These are phyloP conservation scores for Fusarium napiforme DNA, from an alignment of 2,329 filamentous ascomycete genomes.

Conservation along the genomic window DNA sequence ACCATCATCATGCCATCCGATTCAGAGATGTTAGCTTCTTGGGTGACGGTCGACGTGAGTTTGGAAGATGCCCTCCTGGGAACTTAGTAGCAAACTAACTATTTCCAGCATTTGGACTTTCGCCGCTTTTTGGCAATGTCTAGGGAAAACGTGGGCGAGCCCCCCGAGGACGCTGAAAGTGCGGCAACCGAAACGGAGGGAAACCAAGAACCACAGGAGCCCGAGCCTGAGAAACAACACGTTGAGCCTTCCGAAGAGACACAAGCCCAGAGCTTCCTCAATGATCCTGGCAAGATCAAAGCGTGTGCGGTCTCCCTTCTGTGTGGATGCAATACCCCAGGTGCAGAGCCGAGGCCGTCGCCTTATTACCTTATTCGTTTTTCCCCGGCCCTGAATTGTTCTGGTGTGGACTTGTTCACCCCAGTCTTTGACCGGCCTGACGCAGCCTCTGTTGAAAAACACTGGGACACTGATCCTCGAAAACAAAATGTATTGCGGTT, in stretches of 20 bases:
- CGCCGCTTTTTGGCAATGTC: neutral
- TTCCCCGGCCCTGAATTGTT: neutral
- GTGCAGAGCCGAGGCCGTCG: fast-evolving
- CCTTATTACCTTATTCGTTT: neutral
- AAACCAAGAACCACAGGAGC: neutral
- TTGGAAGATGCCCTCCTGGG: neutral
- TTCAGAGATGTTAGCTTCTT: neutral
- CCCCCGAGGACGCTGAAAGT: neutral
- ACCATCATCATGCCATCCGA: neutral
- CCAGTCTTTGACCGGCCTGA: neutral
- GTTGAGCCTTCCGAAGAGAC: neutral
- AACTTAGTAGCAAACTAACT: neutral
- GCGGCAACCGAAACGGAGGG: neutral
- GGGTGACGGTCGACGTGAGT: neutral
- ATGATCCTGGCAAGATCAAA: neutral
- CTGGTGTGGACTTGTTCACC: neutral
- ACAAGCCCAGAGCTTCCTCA: neutral
- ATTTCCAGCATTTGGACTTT: neutral
- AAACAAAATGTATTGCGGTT: neutral
- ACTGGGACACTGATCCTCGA: fast-evolving
- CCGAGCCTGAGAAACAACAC: neutral
- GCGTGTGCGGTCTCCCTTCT: neutral
- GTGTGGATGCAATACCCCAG: neutral
- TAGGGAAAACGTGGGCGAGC: neutral
- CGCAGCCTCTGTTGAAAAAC: neutral